Percentiles rank a stretch among this genome's conserved stretches.
phyloP scores from a whole-genome alignment of 2,329 filamentous ascomycete genomes.

The Aspergillus phoenicis region DNA sequence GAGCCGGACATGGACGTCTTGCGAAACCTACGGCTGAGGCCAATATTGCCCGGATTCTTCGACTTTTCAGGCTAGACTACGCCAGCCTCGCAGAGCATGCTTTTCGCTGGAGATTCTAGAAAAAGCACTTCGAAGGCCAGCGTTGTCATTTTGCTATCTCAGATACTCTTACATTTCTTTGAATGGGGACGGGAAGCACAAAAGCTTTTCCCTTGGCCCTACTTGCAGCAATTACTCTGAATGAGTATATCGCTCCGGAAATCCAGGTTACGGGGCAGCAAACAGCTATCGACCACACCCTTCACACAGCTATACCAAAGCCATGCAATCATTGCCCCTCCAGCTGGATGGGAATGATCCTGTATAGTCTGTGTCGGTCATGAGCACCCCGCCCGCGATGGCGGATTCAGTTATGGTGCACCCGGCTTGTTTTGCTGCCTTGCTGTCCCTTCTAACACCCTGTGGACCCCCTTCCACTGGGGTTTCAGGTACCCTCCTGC shows the following conservation, averaged over 20 bases:
- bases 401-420: background rate
- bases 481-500: background rate
- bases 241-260: background rate
- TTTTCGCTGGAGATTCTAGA: background rate
- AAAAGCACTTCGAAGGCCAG: conserved; percentile 3
- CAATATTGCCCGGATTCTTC: background rate
- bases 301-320: background rate
- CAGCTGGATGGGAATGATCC: background rate
- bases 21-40: background rate
- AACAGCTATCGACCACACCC: background rate
- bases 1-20: background rate
- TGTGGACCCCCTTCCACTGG: background rate
- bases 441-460: background rate
- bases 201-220: background rate
- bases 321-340: background rate
- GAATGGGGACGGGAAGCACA: conserved; percentile 5
- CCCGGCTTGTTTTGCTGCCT: background rate
- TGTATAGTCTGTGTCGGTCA: background rate
- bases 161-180: background rate
- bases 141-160: conserved; percentile 6
- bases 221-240: background rate
- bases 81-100: background rate
- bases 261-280: background rate
- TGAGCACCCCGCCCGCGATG: background rate
- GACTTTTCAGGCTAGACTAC: background rate